A percentile compares a stretch with the other conserved stretches of the same genome.
Evolutionary conservation across 805 yeast genomes (phyloP).

Genomic region (Pichia kluyveri): DNA sequence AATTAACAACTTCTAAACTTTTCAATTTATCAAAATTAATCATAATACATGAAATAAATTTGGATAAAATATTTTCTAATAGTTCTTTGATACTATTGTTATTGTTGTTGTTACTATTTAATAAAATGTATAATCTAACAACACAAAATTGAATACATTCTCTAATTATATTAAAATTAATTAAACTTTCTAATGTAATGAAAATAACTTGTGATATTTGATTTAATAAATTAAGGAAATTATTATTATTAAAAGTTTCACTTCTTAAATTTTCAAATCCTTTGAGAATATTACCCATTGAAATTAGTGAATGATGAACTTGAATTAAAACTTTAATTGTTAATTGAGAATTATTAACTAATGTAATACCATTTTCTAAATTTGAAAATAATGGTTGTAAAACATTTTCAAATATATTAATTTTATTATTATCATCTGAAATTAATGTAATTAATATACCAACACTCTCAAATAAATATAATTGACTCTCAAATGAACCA

Average conservation of each 20-base stretch:
- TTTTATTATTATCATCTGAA: slow-evolving; percentile 35
- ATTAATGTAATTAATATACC: slow-evolving; percentile 62
- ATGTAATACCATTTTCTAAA: slow-evolving; percentile 54
- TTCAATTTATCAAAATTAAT: slow-evolving; percentile 48
- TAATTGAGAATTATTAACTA: slow-evolving; percentile 19
- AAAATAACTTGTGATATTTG: slow-evolving; percentile 64
- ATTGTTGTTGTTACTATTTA: slow-evolving; percentile 34
- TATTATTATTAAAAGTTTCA: slow-evolving; percentile 23
- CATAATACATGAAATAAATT: slow-evolving; percentile 61
- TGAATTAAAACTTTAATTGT: slow-evolving; percentile 48
- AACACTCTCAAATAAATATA: slow-evolving; percentile 76
- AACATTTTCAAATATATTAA: slow-evolving; percentile 49
- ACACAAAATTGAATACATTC: slow-evolving; percentile 83
- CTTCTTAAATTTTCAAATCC: slow-evolving; percentile 51
- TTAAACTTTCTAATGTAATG: slow-evolving; percentile 72
- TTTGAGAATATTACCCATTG: slow-evolving; percentile 82
- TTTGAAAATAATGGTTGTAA: slow-evolving; percentile 68
- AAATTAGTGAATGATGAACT: slow-evolving; percentile 79
- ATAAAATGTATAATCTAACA: slow-evolving; percentile 74
- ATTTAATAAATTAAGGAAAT: slow-evolving; percentile 23
- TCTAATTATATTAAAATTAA: slow-evolving; percentile 58
- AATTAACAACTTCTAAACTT: slow-evolving; percentile 64
- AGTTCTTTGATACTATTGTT: slow-evolving; percentile 29
- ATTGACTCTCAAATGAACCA: slow-evolving; percentile 67
- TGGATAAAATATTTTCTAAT: slow-evolving; percentile 42